These are phyloP conservation scores for Lathyrus sativus DNA, from an alignment of 306 rosid species.

Conservation along the genomic window DNA sequence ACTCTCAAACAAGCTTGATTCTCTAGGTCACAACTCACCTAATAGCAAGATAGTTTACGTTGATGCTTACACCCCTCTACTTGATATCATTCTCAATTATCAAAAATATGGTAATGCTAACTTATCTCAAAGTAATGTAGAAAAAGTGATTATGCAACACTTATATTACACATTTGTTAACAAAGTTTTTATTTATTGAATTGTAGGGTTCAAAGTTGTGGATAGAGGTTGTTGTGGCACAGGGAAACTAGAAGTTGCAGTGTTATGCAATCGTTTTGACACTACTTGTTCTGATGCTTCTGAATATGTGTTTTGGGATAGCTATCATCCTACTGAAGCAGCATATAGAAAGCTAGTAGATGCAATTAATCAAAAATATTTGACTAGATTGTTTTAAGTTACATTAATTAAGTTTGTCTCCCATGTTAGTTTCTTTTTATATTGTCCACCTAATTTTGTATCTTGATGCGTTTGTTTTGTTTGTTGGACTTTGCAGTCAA, in stretches of 20 bases:
- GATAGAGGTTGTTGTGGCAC: conserved; percentile 81
- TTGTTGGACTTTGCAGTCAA: no score
- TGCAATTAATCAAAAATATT: conserved; percentile 11
- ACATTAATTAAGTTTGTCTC: neutral
- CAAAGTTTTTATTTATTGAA: neutral
- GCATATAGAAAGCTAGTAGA: conserved; percentile 43
- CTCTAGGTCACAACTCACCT: conserved; percentile 31
- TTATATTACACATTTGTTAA: no score
- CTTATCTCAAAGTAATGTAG: neutral
- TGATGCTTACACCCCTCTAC: conserved; percentile 64
- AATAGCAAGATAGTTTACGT: conserved; percentile 51
- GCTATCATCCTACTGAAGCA: conserved; percentile 70
- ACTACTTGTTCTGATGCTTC: conserved; percentile 50
- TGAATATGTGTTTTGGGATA: conserved; percentile 70
- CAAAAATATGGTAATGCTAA: conserved; percentile 50
- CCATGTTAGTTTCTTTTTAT: neutral
- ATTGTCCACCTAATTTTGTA: neutral
- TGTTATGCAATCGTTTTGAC: conserved; percentile 52
- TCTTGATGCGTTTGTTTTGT: neutral
- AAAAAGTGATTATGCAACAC: no score
- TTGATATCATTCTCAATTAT: conserved; percentile 58
- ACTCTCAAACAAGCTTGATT: conserved; percentile 29
- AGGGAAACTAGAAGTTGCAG: conserved; percentile 61
- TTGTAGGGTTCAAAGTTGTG: conserved; percentile 53
- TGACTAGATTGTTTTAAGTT: conserved; percentile 12